Conservation (phyloP, 1,284 basidiomycete species). For the Ustilago tritici region DNA sequence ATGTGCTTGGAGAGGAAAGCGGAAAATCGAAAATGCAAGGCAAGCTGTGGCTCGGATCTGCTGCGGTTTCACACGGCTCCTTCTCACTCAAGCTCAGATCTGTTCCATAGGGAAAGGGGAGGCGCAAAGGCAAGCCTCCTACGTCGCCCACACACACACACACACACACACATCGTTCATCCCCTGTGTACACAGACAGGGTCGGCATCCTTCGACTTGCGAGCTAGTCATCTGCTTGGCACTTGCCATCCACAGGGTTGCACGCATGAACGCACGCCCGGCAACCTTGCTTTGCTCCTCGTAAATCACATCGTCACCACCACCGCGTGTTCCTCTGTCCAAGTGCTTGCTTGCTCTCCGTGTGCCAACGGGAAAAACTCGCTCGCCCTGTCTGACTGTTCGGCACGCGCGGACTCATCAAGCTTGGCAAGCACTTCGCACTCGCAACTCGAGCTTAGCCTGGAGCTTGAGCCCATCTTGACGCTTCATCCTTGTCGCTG, state of each 20-base stretch:
- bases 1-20: background rate
- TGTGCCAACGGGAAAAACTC: background rate
- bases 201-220: background rate
- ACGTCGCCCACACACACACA: background rate
- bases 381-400: background rate
- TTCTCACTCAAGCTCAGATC: background rate
- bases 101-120: background rate
- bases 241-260: background rate
- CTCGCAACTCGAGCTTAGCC: too few relatives aligned
- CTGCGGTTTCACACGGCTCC: constrained; percentile 2
- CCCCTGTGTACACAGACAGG: background rate
- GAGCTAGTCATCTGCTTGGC: constrained; percentile 2
- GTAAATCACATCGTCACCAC: constrained; percentile 2
- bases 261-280: background rate
- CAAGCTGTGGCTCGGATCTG: background rate
- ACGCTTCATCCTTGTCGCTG: background rate
- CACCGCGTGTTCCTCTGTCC: background rate
- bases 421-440: background rate
- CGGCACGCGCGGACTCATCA: background rate
- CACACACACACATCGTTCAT: background rate
- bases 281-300: constrained; percentile 2
- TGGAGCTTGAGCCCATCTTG: background rate
- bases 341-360: background rate
- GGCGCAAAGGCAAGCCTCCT: constrained; percentile 5
- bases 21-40: background rate